Base-by-base conservation (phyloP, 805 yeast genomes). In the Peterozyma toletana region DNA sequence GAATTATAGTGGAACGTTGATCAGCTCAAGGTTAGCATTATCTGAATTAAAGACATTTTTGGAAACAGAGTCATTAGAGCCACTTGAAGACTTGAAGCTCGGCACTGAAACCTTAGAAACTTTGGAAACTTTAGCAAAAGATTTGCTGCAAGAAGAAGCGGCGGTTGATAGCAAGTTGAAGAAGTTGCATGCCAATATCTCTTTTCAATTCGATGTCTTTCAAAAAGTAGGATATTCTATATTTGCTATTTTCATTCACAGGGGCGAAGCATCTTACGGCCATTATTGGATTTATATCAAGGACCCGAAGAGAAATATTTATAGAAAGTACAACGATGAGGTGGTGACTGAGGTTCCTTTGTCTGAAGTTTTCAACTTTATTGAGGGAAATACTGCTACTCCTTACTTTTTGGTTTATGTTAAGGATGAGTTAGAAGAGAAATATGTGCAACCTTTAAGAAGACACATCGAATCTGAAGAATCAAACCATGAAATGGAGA, bases 281-380 rank as follows among this genome's bases (percentile, higher is more conserved):
- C 99, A 93, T 62, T 93, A 93, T 62, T 93, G 98, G 97, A 77
- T 91, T 14, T 93, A 91, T 58, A 90, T 93, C 49, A 78, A 77
- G 47, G 98, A 93, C 61, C 77, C 80, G 2, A 73, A 73, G 49
- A 70, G 72, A 15, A 73, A 76, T 29, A 65, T 85, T 16, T 93
- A 80, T 77, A 71, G 96, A 48, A 90, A 88, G 66, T 93, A 93
- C 62, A 93, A 93, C 57, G 99, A 93, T 65, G 98, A 93, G 55
- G 72, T 74, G n/a, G 95, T 93, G n/a, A 78, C 88, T 2, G 95
- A 83, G 50, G 96, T 85, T 1, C 66, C 78, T 0, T 66, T 70
- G 1, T 70, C 68, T 17, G 88, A 84, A 56, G 86, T 86, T 3
- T 75, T 82, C 60, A 80, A 85, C 57, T 80, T 80, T 47, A 66